Percentiles rank a stretch among this genome's conserved stretches.
These are phyloP conservation scores for Phytopythium delawarense DNA, from an alignment of 352 stramenopile species.

Conservation along the genomic window DNA sequence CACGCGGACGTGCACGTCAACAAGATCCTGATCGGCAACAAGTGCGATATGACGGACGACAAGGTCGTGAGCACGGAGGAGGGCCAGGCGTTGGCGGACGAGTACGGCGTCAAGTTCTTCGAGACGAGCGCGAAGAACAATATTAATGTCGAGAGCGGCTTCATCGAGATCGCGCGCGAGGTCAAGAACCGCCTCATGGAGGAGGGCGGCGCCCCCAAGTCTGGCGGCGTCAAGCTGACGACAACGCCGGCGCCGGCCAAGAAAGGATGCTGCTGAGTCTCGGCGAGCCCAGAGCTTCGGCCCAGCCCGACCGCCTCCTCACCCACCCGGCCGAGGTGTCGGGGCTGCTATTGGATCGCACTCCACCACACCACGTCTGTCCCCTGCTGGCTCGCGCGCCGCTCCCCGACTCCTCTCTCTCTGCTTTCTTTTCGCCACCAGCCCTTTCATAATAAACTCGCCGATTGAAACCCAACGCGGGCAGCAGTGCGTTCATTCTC, in stretches of 20 bases:
- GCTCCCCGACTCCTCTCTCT: slow-evolving; percentile 5
- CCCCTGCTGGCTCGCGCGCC: slow-evolving; percentile 13
- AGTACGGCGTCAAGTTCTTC: slow-evolving; percentile 95
- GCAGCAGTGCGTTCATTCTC: not conserved
- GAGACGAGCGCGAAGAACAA: slow-evolving; percentile 96
- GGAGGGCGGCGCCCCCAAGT: slow-evolving; percentile 84
- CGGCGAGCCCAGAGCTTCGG: not conserved
- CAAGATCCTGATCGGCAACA: slow-evolving; percentile 99
- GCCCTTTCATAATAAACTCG: slow-evolving; percentile 8
- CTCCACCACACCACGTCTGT: slow-evolving; percentile 12
- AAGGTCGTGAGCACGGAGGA: slow-evolving; percentile 95
- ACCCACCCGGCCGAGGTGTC: not conserved
- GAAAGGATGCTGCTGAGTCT: slow-evolving; percentile 82
- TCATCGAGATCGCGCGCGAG: slow-evolving; percentile 87
- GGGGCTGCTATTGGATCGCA: not conserved
- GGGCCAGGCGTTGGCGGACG: slow-evolving; percentile 91
- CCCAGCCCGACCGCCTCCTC: not conserved
- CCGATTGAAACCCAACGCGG: not conserved
- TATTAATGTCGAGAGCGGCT: slow-evolving; percentile 92
- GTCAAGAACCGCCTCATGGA: slow-evolving; percentile 89
- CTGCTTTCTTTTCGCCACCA: slow-evolving; percentile 2
- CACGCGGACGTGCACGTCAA: slow-evolving; percentile 99
- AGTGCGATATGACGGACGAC: slow-evolving; percentile 98
- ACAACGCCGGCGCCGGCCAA: slow-evolving; percentile 69
- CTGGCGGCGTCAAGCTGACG: slow-evolving; percentile 78